A percentile compares a stretch with the other conserved stretches of the same genome.
Evolutionary conservation across 495 filamentous ascomycete genomes (phyloP).

Genomic region (Penicillium tannophilum): DNA sequence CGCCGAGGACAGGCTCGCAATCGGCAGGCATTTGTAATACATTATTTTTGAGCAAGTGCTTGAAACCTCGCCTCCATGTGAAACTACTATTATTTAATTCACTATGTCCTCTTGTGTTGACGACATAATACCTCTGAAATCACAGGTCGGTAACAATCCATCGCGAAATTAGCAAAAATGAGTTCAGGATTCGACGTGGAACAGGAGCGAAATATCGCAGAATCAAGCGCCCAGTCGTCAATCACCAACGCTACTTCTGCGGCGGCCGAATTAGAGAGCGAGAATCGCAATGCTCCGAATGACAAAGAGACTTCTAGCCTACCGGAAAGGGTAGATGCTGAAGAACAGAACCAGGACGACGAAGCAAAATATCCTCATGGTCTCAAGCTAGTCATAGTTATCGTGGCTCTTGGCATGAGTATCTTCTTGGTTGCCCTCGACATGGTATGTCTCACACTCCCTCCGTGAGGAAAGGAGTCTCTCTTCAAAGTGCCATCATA

Average conservation of each 20-base stretch:
- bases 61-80: background rate
- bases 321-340: slow-evolving; percentile 7
- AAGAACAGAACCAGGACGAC: slow-evolving; percentile 6
- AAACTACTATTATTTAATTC: background rate
- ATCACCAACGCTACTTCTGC: background rate
- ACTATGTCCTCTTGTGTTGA: background rate
- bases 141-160: background rate
- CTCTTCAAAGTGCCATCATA: slow-evolving; percentile 1
- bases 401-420: slow-evolving; percentile 44
- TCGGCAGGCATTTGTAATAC: background rate
- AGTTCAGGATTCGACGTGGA: slow-evolving; percentile 3
- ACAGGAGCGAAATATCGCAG: slow-evolving; percentile 1
- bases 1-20: background rate
- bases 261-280: slow-evolving; percentile 4
- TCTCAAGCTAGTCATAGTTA: slow-evolving; percentile 37
- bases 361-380: slow-evolving; percentile 17
- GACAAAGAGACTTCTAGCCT: background rate
- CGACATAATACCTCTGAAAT: background rate
- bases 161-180: slow-evolving; percentile 5
- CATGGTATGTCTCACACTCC: slow-evolving; percentile 25
- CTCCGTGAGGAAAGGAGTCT: background rate
- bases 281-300: slow-evolving; percentile 6
- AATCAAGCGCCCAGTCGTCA: slow-evolving; percentile 7
- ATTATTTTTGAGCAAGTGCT: background rate
- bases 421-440: slow-evolving; percentile 50